Percentiles rank a stretch among this genome's conserved stretches.
Conservation (phyloP, 2,329 filamentous ascomycete species). For the Alternaria novae-zelandiae region DNA sequence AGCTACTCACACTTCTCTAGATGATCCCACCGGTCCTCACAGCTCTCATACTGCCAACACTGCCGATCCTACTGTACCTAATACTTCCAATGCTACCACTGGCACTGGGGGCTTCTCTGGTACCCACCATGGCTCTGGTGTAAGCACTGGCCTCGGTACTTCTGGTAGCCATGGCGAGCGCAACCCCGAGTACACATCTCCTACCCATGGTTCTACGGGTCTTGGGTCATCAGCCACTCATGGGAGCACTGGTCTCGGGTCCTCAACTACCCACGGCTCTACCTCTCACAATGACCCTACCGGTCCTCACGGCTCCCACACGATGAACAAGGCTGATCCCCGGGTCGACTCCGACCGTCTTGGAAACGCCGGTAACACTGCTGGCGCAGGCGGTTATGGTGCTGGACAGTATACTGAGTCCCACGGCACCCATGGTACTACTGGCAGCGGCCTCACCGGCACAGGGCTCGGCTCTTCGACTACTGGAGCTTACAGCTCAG, state of each 20-base stretch:
- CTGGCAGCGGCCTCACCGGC: constrained; percentile 14
- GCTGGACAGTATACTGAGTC: constrained; percentile 13
- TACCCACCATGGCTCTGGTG: constrained; percentile 4
- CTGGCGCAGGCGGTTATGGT: constrained; percentile 29
- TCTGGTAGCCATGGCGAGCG: constrained; percentile 3
- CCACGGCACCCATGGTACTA: constrained; percentile 12
- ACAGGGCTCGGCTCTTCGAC: constrained; percentile 3
- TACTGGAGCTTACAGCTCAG: constrained; percentile 15
- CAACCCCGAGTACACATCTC: not conserved
- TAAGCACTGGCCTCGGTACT: constrained; percentile 3
- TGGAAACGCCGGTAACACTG: constrained; percentile 33
- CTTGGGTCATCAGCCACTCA: constrained; percentile 26
- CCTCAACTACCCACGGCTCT: constrained; percentile 28
- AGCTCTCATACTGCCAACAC: constrained; percentile 31
- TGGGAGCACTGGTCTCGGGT: constrained; percentile 9
- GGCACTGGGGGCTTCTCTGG: constrained; percentile 2
- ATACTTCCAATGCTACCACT: constrained; percentile 21
- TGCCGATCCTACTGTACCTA: constrained; percentile 16
- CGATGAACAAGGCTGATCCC: constrained; percentile 43
- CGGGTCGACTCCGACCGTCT: constrained; percentile 46
- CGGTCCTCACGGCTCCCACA: constrained; percentile 5
- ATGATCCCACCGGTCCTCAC: constrained; percentile 43
- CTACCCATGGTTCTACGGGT: constrained; percentile 1
- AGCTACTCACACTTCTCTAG: constrained; percentile 12
- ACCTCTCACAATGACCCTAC: constrained; percentile 22